Evolutionary conservation across 352 stramenopile species (phyloP).

Genomic region (Poterioochromonas sp.): DNA sequence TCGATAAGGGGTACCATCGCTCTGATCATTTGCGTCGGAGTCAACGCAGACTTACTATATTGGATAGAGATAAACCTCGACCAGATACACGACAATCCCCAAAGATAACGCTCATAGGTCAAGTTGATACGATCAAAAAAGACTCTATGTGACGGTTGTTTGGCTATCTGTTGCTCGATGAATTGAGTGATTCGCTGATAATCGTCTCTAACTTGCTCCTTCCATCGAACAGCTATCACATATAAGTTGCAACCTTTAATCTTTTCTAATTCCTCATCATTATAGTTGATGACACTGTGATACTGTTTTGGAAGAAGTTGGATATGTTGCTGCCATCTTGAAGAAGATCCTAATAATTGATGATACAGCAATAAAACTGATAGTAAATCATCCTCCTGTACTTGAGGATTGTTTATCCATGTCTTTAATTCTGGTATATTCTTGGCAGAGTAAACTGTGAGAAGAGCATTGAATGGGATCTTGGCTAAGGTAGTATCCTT

Average conservation of each 20-base stretch:
- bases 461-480: conserved; percentile 20
- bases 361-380: conserved; percentile 31
- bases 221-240: conserved; percentile 14
- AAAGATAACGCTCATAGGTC: conserved; percentile 27
- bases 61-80: conserved; percentile 33
- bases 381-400: conserved; percentile 33
- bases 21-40: neutral
- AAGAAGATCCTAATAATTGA: neutral
- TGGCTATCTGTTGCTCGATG: neutral
- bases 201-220: conserved; percentile 29
- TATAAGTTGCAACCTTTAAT: conserved; percentile 32
- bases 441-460: neutral
- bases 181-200: neutral
- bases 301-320: conserved; percentile 11
- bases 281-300: conserved; percentile 34
- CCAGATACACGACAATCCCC: conserved; percentile 25
- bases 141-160: neutral
- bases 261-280: conserved; percentile 2
- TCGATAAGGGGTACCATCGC: conserved; percentile 34
- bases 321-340: conserved; percentile 27
- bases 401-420: neutral
- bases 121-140: neutral
- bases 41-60: neutral
- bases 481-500: neutral
- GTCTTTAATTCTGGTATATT: conserved; percentile 16